Conservation (phyloP, 805 yeast genomes). For the Metschnikowia continentalis region DNA sequence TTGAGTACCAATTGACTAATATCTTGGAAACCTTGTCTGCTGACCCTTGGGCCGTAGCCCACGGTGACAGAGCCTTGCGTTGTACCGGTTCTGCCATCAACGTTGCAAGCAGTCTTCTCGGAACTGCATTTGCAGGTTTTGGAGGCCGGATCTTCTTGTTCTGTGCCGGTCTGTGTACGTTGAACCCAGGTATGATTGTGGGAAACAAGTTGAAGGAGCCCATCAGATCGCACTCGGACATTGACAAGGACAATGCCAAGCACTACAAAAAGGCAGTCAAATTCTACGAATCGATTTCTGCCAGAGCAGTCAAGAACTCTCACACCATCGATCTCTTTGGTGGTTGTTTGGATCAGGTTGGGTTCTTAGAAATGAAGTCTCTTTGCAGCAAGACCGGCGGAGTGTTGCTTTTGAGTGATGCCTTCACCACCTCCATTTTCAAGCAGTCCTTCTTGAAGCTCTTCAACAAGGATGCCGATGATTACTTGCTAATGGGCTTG, state of each 20-base stretch:
- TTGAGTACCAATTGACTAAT: conserved; percentile 79
- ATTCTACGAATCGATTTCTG: conserved; percentile 71
- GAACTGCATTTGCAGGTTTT: conserved; percentile 75
- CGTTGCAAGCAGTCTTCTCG: conserved; percentile 77
- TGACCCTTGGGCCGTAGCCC: conserved; percentile 87
- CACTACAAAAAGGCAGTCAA: conserved; percentile 83
- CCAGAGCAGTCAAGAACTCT: conserved; percentile 63
- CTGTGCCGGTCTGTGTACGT: conserved; percentile 93
- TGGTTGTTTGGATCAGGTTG: conserved; percentile 95
- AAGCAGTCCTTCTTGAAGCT: conserved; percentile 86
- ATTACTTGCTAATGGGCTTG: conserved; percentile 83
- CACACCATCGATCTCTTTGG: conserved; percentile 89
- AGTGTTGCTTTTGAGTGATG: conserved; percentile 79
- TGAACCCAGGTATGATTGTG: conserved; percentile 92
- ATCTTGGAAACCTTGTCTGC: conserved; percentile 71
- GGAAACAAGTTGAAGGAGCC: conserved; percentile 91
- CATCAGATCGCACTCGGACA: conserved; percentile 94
- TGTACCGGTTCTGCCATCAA: conserved; percentile 91
- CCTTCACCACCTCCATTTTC: conserved; percentile 91
- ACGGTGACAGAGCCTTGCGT: conserved; percentile 81
- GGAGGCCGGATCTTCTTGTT: conserved; percentile 89
- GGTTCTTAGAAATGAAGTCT: conserved; percentile 89
- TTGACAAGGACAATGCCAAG: conserved; percentile 83
- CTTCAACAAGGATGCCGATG: conserved; percentile 83
- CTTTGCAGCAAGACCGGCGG: conserved; percentile 88